Conservation (phyloP, 306 rosid species). For the Vigna angularis region DNA sequence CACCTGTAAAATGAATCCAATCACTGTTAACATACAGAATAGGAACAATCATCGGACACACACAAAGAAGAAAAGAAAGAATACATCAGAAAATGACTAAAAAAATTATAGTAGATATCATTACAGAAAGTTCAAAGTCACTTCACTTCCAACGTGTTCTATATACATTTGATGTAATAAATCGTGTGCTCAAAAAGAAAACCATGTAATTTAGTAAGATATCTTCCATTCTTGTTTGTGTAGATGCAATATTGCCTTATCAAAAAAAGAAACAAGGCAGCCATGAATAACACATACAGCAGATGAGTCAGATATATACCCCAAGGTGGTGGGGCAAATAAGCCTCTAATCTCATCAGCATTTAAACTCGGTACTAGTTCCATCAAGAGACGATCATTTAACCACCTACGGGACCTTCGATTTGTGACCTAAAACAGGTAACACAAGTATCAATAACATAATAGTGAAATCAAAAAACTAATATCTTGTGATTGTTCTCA, state of each 20-base stretch:
- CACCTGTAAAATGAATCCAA: conserved; percentile 70
- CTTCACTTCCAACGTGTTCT: conserved; percentile 19
- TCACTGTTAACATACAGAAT: conserved; percentile 23
- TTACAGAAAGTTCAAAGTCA: conserved; percentile 28
- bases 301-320: conserved; percentile 54
- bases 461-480: conserved; percentile 1
- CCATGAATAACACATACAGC: conserved; percentile 18
- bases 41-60: background rate
- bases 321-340: conserved; percentile 97
- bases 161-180: conserved; percentile 34
- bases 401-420: conserved; percentile 83
- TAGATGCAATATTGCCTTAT: conserved; percentile 26
- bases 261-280: background rate
- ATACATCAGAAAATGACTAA: conserved; percentile 8
- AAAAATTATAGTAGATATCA: conserved; percentile 4
- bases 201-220: conserved; percentile 11
- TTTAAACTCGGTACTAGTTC: conserved; percentile 88
- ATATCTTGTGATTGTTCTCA: background rate
- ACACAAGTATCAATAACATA: background rate
- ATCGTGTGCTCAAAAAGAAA: conserved; percentile 10
- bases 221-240: conserved; percentile 6
- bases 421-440: conserved; percentile 73
- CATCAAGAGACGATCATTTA: conserved; percentile 90
- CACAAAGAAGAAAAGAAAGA: background rate
- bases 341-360: conserved; percentile 91